Evolutionary conservation across 768 basidiomycete species (phyloP).

Genomic region (Tremella fuciformis): DNA sequence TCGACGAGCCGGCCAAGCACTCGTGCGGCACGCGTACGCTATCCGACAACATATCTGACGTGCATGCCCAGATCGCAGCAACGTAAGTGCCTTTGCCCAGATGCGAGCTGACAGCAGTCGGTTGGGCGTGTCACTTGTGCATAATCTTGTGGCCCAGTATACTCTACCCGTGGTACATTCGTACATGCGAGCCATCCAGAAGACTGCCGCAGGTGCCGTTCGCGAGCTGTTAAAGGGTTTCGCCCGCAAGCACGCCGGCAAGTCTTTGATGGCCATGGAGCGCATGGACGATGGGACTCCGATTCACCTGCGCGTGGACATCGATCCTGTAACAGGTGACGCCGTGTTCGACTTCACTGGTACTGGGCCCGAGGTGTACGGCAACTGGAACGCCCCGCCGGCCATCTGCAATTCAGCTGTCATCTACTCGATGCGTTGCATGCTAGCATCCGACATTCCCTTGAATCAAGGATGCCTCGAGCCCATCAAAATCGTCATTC

Average conservation of each 20-base stretch:
- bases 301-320: constrained; percentile 63
- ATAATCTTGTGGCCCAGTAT: constrained; percentile 84
- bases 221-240: constrained; percentile 13
- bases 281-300: constrained; percentile 55
- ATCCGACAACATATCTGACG: constrained; percentile 54
- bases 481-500: constrained; percentile 55
- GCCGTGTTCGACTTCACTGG: constrained; percentile 76
- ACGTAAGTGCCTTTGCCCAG: constrained; percentile 55
- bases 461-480: constrained; percentile 91
- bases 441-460: constrained; percentile 62
- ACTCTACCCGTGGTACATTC: constrained; percentile 79
- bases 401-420: constrained; percentile 34
- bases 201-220: constrained; percentile 20
- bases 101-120: too few relatives aligned
- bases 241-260: not conserved
- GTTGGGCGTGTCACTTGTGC: constrained; percentile 79
- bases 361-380: constrained; percentile 53
- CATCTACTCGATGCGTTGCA: constrained; percentile 44
- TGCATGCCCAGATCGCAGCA: constrained; percentile 58
- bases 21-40: constrained; percentile 47
- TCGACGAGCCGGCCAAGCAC: constrained; percentile 54
- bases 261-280: constrained; percentile 54
- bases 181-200: constrained; percentile 82
- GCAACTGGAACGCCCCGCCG: constrained; percentile 44
- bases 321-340: constrained; percentile 70